Base-by-base conservation (phyloP, 306 rosid genomes). In the Coriaria nepalensis region DNA sequence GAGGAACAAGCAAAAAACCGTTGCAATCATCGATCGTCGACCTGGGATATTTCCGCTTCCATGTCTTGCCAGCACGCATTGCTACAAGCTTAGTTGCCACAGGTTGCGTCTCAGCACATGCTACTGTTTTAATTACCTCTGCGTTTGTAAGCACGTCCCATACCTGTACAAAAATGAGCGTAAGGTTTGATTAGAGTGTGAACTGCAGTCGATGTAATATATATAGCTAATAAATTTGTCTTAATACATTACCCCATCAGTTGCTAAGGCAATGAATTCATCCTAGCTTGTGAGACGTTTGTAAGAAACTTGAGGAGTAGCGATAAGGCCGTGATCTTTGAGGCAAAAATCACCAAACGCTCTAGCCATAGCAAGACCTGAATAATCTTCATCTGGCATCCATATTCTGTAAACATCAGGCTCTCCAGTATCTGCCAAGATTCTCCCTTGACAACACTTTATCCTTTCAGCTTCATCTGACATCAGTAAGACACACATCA, bases 341-440 rank as follows among this genome's bases (percentile, higher is more conserved):
- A 85, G 68, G 65, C 98, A 92, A 57, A 92, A 92, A 50, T 92
- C 98, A 11, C 96, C 98, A 5, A 92, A 81, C 41, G 96, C 83
- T 60, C 98, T 82, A 6, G 98, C 72, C 98, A 92, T 92, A 15
- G 98, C 98, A 0, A 92, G 75, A 50, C 98, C 96, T 33, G 98
- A 95, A 56, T 80, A 85, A 52, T 92, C 85, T 43, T 72, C 85
- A 29, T 92, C 93, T 7, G 98, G 87, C 94, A 92, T 86, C 98
- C 98, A 92, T 47, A 92, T 33, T 73, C 98, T 82, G 68, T 36
- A 71, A 0, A 81, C 87, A 8, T 75, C 78, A 5, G 98, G 96
- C 35, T 92, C 96, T 54, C 73, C 87, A 34, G 71, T 67, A 5
- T 69, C 76, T 2, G 96, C 75, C 4, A 78, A 79, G 45, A 85